phyloP scores from a whole-genome alignment of 805 yeast genomes.

The Groenewaldozyma salmanticensis region DNA sequence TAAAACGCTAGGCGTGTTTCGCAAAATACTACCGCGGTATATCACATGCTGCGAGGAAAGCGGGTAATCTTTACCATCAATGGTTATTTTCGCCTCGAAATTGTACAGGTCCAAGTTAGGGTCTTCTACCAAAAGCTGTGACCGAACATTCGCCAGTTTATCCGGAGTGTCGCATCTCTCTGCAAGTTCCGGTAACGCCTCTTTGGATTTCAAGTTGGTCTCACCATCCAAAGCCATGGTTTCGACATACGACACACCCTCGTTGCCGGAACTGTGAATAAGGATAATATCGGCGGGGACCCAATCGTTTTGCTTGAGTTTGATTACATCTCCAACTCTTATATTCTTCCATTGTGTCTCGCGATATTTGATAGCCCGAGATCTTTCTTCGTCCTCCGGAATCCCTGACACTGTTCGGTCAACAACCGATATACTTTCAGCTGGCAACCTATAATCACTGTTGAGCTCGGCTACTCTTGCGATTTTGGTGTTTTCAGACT shows the following conservation, averaged over 20 bases:
- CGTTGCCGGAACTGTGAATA: slow-evolving; percentile 51
- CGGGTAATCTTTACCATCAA: slow-evolving; percentile 40
- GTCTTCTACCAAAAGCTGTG: slow-evolving; percentile 65
- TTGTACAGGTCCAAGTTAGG: slow-evolving; percentile 88
- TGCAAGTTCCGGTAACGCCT: slow-evolving; percentile 56
- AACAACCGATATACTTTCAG: background rate
- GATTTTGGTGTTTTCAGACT: slow-evolving; percentile 62
- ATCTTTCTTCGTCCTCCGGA: background rate
- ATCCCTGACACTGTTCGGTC: background rate
- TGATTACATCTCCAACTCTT: slow-evolving; percentile 79
- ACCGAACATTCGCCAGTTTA: slow-evolving; percentile 22
- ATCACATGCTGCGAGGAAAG: slow-evolving; percentile 74
- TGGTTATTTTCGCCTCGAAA: slow-evolving; percentile 58
- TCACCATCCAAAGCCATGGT: slow-evolving; percentile 99
- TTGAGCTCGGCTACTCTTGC: slow-evolving; percentile 33
- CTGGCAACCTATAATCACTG: slow-evolving; percentile 2
- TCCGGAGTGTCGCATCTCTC: slow-evolving; percentile 40
- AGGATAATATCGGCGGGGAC: slow-evolving; percentile 85
- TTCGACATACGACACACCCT: slow-evolving; percentile 70
- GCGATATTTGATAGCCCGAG: slow-evolving; percentile 22
- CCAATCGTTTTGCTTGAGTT: slow-evolving; percentile 74
- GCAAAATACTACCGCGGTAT: slow-evolving; percentile 80
- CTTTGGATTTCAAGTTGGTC: slow-evolving; percentile 73
- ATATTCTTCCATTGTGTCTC: slow-evolving; percentile 60
- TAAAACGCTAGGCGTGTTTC: slow-evolving; percentile 67